phyloP scores from a whole-genome alignment of 164 flowering plant genomes.

The Vitis labrusca region DNA sequence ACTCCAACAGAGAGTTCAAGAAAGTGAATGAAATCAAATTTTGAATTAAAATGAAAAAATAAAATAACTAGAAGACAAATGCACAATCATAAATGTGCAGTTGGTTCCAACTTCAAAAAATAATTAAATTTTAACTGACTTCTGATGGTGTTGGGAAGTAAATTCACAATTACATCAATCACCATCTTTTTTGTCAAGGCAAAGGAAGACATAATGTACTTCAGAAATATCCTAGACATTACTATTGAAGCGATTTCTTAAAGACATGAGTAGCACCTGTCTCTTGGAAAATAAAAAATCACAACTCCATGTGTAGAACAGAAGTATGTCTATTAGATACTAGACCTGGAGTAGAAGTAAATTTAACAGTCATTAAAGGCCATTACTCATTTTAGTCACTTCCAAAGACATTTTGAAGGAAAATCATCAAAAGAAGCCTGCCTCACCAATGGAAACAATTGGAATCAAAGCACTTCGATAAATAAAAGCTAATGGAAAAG shows the following conservation, averaged over 20 bases:
- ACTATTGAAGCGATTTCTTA: background rate
- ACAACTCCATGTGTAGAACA: background rate
- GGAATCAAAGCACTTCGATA: background rate
- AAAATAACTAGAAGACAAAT: background rate
- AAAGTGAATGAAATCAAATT: background rate
- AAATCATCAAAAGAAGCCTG: background rate
- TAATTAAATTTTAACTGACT: background rate
- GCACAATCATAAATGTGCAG: background rate
- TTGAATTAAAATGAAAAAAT: too few species aligned
- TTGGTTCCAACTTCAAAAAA: conserved; percentile 1
- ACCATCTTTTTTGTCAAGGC: background rate
- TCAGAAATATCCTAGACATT: background rate
- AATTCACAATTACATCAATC: background rate
- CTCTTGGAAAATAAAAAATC: too few species aligned
- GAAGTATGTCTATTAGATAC: background rate
- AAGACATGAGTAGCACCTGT: too few species aligned
- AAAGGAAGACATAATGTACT: background rate
- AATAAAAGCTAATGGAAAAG: background rate
- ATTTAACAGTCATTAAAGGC: background rate
- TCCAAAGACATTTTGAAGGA: background rate
- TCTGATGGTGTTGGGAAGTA: background rate
- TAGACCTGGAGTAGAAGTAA: background rate
- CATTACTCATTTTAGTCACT: background rate
- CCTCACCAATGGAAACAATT: conserved; percentile 2
- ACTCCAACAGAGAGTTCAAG: background rate